Conservation (phyloP, 345 rosid genomes). For the Cardiospermum halicacabum region DNA sequence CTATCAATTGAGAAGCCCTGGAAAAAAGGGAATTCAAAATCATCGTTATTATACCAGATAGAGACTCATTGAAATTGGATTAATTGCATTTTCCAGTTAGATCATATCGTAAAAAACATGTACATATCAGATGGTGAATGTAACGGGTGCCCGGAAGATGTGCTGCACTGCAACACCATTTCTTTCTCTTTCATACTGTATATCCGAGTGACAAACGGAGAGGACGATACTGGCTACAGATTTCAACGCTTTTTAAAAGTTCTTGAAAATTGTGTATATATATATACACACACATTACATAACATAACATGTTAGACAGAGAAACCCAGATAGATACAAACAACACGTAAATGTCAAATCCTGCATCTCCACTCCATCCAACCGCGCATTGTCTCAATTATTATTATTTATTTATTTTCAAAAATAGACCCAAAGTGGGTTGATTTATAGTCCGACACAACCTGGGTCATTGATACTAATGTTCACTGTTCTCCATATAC, state of each 20-base stretch:
- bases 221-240: constrained; percentile 78
- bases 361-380: constrained; percentile 50
- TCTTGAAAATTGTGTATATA: constrained; percentile 59
- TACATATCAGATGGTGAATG: neutral
- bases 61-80: neutral
- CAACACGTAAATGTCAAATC: constrained; percentile 73
- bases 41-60: constrained; percentile 16
- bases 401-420: neutral
- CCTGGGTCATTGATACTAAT: constrained; percentile 4
- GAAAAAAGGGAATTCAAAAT: constrained; percentile 7
- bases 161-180: constrained; percentile 38
- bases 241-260: constrained; percentile 61
- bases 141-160: constrained; percentile 41
- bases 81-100: neutral
- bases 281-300: constrained; percentile 4
- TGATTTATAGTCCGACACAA: constrained; percentile 13
- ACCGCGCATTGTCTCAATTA: too few species aligned
- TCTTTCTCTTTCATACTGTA: constrained; percentile 29
- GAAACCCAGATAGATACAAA: constrained; percentile 33
- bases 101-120: neutral
- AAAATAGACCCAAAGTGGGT: neutral
- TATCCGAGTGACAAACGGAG: constrained; percentile 83
- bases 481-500: constrained; percentile 21
- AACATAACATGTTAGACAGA: constrained; percentile 6
- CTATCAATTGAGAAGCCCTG: too few species aligned